These are phyloP conservation scores for Penstemon newberryi DNA, from an alignment of 257 asterid genomes.

Conservation along the genomic window DNA sequence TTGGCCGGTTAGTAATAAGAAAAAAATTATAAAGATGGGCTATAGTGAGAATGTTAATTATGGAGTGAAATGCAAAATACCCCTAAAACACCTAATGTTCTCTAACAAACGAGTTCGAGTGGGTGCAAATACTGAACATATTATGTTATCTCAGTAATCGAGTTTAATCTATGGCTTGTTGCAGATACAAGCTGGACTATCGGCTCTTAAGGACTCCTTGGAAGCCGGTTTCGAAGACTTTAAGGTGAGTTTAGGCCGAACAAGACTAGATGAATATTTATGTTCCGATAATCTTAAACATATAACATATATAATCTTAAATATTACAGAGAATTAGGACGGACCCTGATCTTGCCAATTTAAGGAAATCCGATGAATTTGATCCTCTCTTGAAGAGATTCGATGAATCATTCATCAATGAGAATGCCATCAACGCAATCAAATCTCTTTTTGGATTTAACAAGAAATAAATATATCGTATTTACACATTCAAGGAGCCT, in stretches of 20 bases:
- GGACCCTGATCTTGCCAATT: slow-evolving; percentile 80
- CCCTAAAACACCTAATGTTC: too few relatives aligned
- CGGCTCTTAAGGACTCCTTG: slow-evolving; percentile 69
- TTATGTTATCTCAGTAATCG: too few relatives aligned
- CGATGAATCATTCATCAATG: slow-evolving; percentile 92
- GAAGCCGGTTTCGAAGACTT: slow-evolving; percentile 64
- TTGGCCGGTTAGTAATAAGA: too few relatives aligned
- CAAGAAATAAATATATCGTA: slow-evolving; percentile 45
- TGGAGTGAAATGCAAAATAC: too few relatives aligned
- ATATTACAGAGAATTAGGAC: slow-evolving; percentile 68
- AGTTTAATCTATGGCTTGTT: not conserved
- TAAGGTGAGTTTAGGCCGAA: slow-evolving; percentile 37
- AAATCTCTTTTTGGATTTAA: slow-evolving; percentile 84
- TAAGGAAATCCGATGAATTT: slow-evolving; percentile 65
- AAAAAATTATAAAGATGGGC: too few relatives aligned
- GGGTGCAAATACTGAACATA: too few relatives aligned
- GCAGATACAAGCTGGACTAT: slow-evolving; percentile 87
- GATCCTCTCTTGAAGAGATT: slow-evolving; percentile 70
- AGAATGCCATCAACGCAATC: slow-evolving; percentile 85
- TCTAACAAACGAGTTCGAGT: too few relatives aligned
- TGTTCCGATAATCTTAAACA: not conserved
- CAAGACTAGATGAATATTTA: not conserved
- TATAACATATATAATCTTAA: not conserved
- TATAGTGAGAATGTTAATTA: too few relatives aligned
- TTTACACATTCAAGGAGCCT: slow-evolving; percentile 1